A percentile compares a stretch with the other conserved stretches of the same genome.
Conservation (phyloP, 768 basidiomycete species). For the Pseudohyphozyma bogoriensis region DNA sequence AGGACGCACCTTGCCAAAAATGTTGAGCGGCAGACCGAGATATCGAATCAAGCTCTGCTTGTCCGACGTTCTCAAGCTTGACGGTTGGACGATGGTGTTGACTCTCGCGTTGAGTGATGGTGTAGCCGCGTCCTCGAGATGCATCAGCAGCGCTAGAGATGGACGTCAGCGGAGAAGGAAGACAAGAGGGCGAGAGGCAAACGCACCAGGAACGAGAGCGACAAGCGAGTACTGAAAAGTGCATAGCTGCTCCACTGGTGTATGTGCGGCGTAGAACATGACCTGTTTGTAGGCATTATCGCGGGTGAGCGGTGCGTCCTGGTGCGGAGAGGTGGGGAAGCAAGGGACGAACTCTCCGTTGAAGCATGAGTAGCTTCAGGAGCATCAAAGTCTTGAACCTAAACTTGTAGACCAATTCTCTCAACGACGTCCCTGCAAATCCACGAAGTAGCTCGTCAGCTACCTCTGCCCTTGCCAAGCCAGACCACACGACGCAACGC, state of each 20-base stretch:
- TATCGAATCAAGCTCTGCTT: slow-evolving; percentile 81
- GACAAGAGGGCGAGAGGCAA: neutral
- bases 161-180: slow-evolving; percentile 7
- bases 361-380: slow-evolving; percentile 87
- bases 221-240: slow-evolving; percentile 97
- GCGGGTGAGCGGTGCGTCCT: neutral
- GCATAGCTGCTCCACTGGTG: slow-evolving; percentile 89
- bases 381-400: slow-evolving; percentile 82
- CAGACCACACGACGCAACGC: slow-evolving; percentile 32
- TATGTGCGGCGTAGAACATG: slow-evolving; percentile 71
- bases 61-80: slow-evolving; percentile 76
- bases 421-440: slow-evolving; percentile 47
- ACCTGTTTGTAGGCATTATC: slow-evolving; percentile 57
- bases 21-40: slow-evolving; percentile 80
- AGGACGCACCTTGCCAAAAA: slow-evolving; percentile 80
- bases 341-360: slow-evolving; percentile 60
- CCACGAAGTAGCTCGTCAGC: neutral
- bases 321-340: neutral
- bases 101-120: slow-evolving; percentile 61
- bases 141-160: slow-evolving; percentile 66
- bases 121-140: slow-evolving; percentile 81
- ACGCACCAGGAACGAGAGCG: slow-evolving; percentile 74
- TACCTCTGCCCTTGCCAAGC: neutral
- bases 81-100: slow-evolving; percentile 57
- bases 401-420: slow-evolving; percentile 87